These are phyloP conservation scores for Pseudogymnoascus sp. DNA, from an alignment of 2,329 filamentous ascomycete species.

Conservation along the genomic window DNA sequence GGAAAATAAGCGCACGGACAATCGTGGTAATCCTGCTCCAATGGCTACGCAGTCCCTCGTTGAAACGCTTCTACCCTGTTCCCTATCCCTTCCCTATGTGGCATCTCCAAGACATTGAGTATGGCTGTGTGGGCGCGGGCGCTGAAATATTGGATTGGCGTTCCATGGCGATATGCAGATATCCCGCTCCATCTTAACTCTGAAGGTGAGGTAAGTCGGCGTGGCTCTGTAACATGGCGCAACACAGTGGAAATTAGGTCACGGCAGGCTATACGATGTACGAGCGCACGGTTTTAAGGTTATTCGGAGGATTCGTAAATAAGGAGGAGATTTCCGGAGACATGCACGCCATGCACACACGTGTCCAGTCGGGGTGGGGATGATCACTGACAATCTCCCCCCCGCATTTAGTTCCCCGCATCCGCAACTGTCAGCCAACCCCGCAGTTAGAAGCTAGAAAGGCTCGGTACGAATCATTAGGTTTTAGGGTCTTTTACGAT, in stretches of 20 bases:
- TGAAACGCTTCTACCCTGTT: background rate
- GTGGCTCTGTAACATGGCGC: background rate
- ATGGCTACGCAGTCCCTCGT: background rate
- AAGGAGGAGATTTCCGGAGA: background rate
- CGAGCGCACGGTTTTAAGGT: background rate
- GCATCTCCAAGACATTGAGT: background rate
- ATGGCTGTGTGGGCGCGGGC: too few species aligned
- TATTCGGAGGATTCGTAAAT: background rate
- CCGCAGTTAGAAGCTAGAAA: background rate
- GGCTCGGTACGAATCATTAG: background rate
- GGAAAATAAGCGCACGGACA: background rate
- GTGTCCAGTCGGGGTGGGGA: background rate
- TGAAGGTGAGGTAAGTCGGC: background rate
- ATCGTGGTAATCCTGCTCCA: background rate
- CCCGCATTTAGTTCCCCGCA: conserved; percentile 4
- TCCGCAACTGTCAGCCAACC: background rate
- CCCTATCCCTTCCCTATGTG: background rate
- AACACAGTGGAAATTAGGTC: background rate
- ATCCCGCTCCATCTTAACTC: background rate
- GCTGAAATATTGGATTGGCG: background rate
- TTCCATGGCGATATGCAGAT: background rate
- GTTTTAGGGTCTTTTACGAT: background rate
- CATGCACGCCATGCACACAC: background rate
- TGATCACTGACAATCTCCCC: background rate
- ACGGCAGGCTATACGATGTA: background rate